Evolutionary conservation across 2,329 filamentous ascomycete species (phyloP).

Genomic region (Madurella mycetomatis): DNA sequence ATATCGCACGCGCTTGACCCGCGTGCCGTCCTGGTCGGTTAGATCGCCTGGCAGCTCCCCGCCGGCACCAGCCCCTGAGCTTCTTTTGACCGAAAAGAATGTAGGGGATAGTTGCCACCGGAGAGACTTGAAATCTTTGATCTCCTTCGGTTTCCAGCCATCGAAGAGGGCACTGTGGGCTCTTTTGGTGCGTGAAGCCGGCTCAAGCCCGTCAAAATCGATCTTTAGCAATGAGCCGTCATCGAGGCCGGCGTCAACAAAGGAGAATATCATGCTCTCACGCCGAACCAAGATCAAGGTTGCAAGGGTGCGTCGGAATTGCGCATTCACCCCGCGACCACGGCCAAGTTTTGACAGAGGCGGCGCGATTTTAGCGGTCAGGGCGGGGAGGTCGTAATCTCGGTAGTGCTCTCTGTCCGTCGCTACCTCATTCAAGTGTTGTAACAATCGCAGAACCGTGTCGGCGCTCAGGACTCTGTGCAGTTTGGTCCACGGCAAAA

Average conservation of each 20-base stretch:
- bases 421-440: not conserved
- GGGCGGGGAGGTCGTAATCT: not conserved
- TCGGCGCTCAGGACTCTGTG: slow-evolving; percentile 4
- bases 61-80: not conserved
- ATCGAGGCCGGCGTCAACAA: slow-evolving; percentile 1
- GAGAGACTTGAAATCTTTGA: not conserved
- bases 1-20: not conserved
- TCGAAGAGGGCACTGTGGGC: not conserved
- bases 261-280: not conserved
- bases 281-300: not conserved
- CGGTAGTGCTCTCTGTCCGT: not conserved
- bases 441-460: slow-evolving; percentile 2
- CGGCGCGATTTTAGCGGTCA: not conserved
- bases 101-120: slow-evolving; percentile 6
- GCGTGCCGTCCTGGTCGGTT: not conserved
- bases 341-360: not conserved
- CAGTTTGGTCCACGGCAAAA: slow-evolving; percentile 4
- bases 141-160: not conserved
- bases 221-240: not conserved
- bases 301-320: slow-evolving; percentile 2
- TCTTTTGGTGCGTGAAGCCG: not conserved
- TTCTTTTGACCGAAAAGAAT: not conserved
- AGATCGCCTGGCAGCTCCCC: not conserved
- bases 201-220: not conserved
- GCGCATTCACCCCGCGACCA: not conserved